Conservation (phyloP, 495 filamentous ascomycete genomes). For the Penicillium malachiteum region DNA sequence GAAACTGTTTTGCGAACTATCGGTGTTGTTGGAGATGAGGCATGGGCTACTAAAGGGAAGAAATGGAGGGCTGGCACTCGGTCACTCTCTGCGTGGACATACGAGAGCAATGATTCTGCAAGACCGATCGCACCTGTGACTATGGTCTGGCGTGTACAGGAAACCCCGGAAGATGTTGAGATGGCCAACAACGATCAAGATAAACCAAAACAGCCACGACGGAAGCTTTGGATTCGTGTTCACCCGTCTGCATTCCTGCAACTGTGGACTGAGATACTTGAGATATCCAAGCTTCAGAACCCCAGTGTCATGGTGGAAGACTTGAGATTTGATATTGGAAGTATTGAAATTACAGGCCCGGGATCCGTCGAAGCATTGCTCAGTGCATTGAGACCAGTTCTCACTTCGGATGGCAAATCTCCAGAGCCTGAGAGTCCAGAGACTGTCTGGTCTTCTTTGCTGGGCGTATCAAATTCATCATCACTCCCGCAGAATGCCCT, state of each 20-base stretch:
- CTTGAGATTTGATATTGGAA: slow-evolving; percentile 89
- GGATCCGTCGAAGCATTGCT: slow-evolving; percentile 79
- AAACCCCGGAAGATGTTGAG: slow-evolving; percentile 33
- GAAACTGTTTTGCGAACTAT: slow-evolving; percentile 63
- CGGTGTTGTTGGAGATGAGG: slow-evolving; percentile 52
- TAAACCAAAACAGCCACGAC: slow-evolving; percentile 40
- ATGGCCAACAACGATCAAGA: slow-evolving; percentile 30
- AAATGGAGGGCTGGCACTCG: slow-evolving; percentile 77
- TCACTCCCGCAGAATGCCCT: slow-evolving; percentile 72
- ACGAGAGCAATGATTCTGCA: slow-evolving; percentile 52
- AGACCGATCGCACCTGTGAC: slow-evolving; percentile 72
- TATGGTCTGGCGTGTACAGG: slow-evolving; percentile 61
- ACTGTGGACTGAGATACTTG: slow-evolving; percentile 74
- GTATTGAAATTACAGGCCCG: slow-evolving; percentile 84
- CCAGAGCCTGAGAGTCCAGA: slow-evolving; percentile 42
- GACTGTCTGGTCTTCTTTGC: slow-evolving; percentile 60
- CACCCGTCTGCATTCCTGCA: slow-evolving; percentile 90
- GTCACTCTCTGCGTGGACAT: slow-evolving; percentile 65
- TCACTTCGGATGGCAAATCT: slow-evolving; percentile 29
- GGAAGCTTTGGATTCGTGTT: slow-evolving; percentile 69
- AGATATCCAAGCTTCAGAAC: slow-evolving; percentile 65
- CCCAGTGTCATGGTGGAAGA: slow-evolving; percentile 81
- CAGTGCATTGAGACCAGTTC: slow-evolving; percentile 60
- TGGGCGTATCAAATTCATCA: slow-evolving; percentile 70
- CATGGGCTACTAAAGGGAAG: slow-evolving; percentile 60